These are phyloP conservation scores for Thielaviopsis musarum DNA, from an alignment of 2,329 filamentous ascomycete species.

Conservation along the genomic window DNA sequence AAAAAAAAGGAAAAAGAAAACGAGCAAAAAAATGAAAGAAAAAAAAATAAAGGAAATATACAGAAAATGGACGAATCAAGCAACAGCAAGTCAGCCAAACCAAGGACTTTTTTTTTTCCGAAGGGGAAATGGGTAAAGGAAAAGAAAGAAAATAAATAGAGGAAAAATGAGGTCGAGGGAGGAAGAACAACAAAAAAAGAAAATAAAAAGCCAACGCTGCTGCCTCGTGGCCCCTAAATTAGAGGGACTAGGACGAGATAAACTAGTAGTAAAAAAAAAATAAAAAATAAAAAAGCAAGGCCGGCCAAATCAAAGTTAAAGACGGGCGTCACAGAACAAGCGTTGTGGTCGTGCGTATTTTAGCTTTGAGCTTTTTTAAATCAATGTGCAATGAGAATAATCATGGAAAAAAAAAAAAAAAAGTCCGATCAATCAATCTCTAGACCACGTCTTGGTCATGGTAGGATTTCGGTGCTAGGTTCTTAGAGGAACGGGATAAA, in stretches of 20 bases:
- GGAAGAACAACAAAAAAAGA: not conserved
- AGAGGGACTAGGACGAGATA: not conserved
- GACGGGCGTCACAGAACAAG: slow-evolving; percentile 2
- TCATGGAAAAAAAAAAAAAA: too few species aligned
- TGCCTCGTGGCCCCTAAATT: slow-evolving; percentile 2
- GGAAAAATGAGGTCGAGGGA: not conserved
- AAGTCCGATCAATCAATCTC: too few species aligned
- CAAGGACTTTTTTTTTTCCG: not conserved
- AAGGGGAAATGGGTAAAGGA: not conserved
- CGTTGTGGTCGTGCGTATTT: not conserved
- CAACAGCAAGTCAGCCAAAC: not conserved
- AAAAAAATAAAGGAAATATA: too few species aligned
- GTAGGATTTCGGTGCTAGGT: too few species aligned
- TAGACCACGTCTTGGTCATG: too few species aligned
- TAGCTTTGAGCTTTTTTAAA: too few species aligned
- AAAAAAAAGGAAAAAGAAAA: not conserved
- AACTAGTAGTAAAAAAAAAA: not conserved
- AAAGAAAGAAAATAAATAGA: slow-evolving; percentile 2
- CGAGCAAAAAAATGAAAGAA: not conserved
- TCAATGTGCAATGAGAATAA: too few species aligned
- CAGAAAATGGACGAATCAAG: not conserved
- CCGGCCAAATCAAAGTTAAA: not conserved
- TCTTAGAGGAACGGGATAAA: too few species aligned
- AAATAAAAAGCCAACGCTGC: not conserved
- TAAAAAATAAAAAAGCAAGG: too few species aligned